These are phyloP conservation scores for Xylaria sp. DNA, from an alignment of 2,329 filamentous ascomycete genomes.

Conservation along the genomic window DNA sequence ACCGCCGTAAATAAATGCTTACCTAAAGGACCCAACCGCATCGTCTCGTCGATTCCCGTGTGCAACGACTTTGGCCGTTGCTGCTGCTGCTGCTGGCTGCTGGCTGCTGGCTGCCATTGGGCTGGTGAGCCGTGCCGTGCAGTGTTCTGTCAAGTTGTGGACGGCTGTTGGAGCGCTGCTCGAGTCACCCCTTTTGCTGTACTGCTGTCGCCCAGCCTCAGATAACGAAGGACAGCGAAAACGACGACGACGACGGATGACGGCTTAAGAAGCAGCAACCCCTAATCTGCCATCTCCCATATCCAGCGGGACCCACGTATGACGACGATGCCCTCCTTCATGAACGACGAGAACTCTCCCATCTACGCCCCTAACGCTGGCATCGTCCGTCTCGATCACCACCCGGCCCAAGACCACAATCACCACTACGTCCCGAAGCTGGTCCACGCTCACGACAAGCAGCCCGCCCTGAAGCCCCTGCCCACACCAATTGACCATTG, in stretches of 20 bases:
- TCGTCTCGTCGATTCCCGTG: slow-evolving; percentile 6
- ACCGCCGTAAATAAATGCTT: slow-evolving; percentile 16
- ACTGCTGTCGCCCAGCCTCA: slow-evolving; percentile 19
- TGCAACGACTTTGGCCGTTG: neutral
- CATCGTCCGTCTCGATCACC: slow-evolving; percentile 47
- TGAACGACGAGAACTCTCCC: slow-evolving; percentile 56
- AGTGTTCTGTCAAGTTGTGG: neutral
- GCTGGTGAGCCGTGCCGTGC: slow-evolving; percentile 2
- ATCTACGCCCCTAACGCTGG: slow-evolving; percentile 48
- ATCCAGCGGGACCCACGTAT: slow-evolving; percentile 35
- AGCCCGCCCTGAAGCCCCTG: slow-evolving; percentile 51
- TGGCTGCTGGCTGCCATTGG: neutral
- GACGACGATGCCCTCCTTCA: slow-evolving; percentile 68
- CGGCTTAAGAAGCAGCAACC: slow-evolving; percentile 11
- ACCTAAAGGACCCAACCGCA: slow-evolving; percentile 22
- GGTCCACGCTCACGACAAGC: slow-evolving; percentile 43
- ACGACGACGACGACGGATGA: slow-evolving; percentile 19
- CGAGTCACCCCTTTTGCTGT: neutral
- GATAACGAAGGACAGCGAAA: neutral
- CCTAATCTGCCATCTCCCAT: neutral
- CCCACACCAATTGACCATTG: slow-evolving; percentile 54
- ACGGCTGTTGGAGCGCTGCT: neutral
- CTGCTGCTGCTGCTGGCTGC: slow-evolving; percentile 1
- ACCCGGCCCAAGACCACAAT: slow-evolving; percentile 42
- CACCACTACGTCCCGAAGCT: slow-evolving; percentile 48